Conservation (phyloP, 2,329 filamentous ascomycete species). For the Aspergillus piperis region DNA sequence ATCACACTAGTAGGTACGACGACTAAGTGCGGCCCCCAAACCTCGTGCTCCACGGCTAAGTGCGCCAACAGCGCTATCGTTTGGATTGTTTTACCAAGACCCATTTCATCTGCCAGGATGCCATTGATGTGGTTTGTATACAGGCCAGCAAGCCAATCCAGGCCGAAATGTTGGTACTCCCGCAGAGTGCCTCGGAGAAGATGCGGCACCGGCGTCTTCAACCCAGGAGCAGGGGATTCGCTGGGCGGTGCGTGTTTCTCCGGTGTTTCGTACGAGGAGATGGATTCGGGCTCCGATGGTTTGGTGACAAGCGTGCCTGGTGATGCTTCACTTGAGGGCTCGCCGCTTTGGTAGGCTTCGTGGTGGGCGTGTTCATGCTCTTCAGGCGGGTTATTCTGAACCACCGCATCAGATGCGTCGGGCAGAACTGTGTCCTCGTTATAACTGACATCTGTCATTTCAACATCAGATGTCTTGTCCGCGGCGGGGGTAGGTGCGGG, state of each 20-base stretch:
- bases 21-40: conserved; percentile 95
- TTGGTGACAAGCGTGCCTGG: conserved; percentile 47
- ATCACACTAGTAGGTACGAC: conserved; percentile 98
- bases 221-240: conserved; percentile 43
- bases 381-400: conserved; percentile 10
- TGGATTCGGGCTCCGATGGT: conserved; percentile 47
- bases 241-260: conserved; percentile 40
- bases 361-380: conserved; percentile 22
- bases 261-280: conserved; percentile 43
- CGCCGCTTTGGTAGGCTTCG: conserved; percentile 31
- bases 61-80: conserved; percentile 94
- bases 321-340: conserved; percentile 45
- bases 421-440: not conserved
- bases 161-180: conserved; percentile 94
- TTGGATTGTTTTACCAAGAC: conserved; percentile 95
- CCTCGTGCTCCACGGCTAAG: conserved; percentile 81
- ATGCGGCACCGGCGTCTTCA: conserved; percentile 74
- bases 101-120: conserved; percentile 98
- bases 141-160: conserved; percentile 93
- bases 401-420: conserved; percentile 1
- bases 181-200: conserved; percentile 84
- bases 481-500: conserved; percentile 19
- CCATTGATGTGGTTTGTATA: conserved; percentile 93
- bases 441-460: conserved; percentile 7
- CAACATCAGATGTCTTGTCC: not conserved